Evolutionary conservation across 1,139 yeast genomes (phyloP).

Genomic region (Chernovozyma aurita): DNA sequence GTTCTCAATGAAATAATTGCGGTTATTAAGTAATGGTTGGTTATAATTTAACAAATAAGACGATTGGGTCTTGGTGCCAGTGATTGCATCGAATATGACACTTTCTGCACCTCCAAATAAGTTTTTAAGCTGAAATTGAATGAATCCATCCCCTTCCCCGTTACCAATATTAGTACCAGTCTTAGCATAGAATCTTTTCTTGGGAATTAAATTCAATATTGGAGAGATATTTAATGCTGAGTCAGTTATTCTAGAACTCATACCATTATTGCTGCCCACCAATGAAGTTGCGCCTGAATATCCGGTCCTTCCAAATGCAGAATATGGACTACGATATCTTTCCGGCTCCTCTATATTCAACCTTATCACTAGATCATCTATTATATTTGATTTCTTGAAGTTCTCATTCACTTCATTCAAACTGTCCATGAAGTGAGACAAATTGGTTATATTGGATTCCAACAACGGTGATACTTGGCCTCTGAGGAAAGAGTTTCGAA

Average conservation of each 20-base stretch:
- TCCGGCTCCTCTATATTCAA: neutral
- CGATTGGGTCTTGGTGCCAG: constrained; percentile 77
- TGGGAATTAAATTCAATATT: constrained; percentile 54
- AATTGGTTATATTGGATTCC: constrained; percentile 23
- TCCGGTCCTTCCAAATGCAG: neutral
- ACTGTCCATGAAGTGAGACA: constrained; percentile 31
- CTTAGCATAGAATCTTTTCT: constrained; percentile 65
- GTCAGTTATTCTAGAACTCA: neutral
- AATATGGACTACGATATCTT: neutral
- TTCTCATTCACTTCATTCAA: constrained; percentile 43
- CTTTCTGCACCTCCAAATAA: constrained; percentile 88
- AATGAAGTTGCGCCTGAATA: neutral
- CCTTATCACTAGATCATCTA: constrained; percentile 25
- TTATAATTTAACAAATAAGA: constrained; percentile 62
- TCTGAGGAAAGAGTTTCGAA: constrained; percentile 48
- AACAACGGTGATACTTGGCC: constrained; percentile 56
- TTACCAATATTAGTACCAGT: constrained; percentile 95
- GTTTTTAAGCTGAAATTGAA: constrained; percentile 71
- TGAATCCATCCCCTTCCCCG: constrained; percentile 92
- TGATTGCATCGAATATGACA: constrained; percentile 67
- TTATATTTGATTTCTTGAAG: constrained; percentile 39
- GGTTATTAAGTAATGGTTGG: constrained; percentile 55
- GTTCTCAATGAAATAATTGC: constrained; percentile 52
- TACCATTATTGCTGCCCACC: too few relatives aligned
- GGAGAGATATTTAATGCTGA: constrained; percentile 23